Evolutionary conservation across 352 stramenopile genomes (phyloP).

Genomic region (Globisporangium ultimum): DNA sequence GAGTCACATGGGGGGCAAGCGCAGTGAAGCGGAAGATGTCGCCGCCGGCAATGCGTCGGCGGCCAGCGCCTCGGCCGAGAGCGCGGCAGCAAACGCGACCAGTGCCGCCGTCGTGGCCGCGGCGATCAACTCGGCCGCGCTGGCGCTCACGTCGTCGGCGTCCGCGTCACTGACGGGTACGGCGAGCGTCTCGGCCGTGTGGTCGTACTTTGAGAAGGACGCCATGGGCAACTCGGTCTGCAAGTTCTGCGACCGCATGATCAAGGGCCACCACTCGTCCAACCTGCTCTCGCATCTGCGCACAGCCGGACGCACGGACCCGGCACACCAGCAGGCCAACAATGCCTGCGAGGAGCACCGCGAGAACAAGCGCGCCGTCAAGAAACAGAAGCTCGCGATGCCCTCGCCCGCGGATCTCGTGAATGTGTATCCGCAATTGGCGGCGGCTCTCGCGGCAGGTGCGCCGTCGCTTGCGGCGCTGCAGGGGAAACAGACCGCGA

Average conservation of each 20-base stretch:
- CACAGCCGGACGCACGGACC: slow-evolving; percentile 65
- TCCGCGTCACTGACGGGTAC: slow-evolving; percentile 26
- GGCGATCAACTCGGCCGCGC: slow-evolving; percentile 2
- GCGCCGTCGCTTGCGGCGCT: neutral
- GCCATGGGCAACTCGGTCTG: slow-evolving; percentile 71
- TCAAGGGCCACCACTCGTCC: slow-evolving; percentile 84
- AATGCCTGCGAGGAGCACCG: slow-evolving; percentile 77
- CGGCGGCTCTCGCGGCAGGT: slow-evolving; percentile 19
- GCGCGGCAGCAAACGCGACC: neutral
- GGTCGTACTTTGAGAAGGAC: slow-evolving; percentile 82
- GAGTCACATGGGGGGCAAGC: slow-evolving; percentile 12
- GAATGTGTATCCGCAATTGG: slow-evolving; percentile 37
- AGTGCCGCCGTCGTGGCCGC: slow-evolving; percentile 4
- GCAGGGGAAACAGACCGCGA: neutral
- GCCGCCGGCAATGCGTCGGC: neutral
- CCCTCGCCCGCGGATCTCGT: slow-evolving; percentile 45
- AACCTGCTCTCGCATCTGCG: slow-evolving; percentile 79
- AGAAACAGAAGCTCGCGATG: slow-evolving; percentile 64
- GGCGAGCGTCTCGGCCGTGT: slow-evolving; percentile 74
- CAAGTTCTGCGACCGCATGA: slow-evolving; percentile 83
- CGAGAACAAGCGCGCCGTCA: slow-evolving; percentile 74
- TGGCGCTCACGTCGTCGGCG: slow-evolving; percentile 3
- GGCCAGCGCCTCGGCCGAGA: neutral
- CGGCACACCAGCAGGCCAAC: slow-evolving; percentile 68
- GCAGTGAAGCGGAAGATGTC: neutral